phyloP scores from a whole-genome alignment of 2,329 filamentous ascomycete species.

The Monilinia aucupariae region DNA sequence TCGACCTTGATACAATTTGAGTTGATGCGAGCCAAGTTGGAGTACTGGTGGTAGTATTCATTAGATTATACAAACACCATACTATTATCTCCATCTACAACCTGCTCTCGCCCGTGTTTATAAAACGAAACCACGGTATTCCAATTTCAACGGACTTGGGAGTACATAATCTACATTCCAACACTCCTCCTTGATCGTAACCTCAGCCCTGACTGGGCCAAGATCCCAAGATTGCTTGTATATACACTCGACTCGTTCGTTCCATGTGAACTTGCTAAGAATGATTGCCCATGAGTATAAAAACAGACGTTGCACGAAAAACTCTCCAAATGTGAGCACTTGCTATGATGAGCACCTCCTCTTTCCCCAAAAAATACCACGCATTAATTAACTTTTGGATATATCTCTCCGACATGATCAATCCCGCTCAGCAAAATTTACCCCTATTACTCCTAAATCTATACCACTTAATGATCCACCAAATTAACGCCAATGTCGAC shows the following conservation, averaged over 20 bases:
- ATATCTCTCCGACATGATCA: background rate
- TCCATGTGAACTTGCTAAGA: background rate
- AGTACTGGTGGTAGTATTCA: no score
- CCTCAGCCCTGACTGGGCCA: background rate
- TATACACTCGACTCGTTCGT: background rate
- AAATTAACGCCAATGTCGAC: slow-evolving; percentile 12
- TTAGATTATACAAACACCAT: no score
- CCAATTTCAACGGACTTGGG: background rate
- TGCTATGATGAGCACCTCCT: background rate
- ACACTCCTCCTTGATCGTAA: background rate
- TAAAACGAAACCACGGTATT: background rate
- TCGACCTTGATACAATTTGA: background rate
- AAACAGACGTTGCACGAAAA: background rate
- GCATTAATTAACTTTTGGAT: background rate
- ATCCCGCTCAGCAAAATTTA: background rate
- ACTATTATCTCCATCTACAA: background rate
- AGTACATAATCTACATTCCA: background rate
- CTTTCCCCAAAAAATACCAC: background rate
- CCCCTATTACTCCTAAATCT: slow-evolving; percentile 7
- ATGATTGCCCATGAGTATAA: background rate
- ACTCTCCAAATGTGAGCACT: background rate
- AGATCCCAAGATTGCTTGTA: background rate
- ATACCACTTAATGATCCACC: slow-evolving; percentile 13
- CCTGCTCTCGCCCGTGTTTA: background rate
- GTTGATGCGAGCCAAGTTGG: background rate